Evolutionary conservation across 345 rosid genomes (phyloP).

Genomic region (Corymbia maculata): DNA sequence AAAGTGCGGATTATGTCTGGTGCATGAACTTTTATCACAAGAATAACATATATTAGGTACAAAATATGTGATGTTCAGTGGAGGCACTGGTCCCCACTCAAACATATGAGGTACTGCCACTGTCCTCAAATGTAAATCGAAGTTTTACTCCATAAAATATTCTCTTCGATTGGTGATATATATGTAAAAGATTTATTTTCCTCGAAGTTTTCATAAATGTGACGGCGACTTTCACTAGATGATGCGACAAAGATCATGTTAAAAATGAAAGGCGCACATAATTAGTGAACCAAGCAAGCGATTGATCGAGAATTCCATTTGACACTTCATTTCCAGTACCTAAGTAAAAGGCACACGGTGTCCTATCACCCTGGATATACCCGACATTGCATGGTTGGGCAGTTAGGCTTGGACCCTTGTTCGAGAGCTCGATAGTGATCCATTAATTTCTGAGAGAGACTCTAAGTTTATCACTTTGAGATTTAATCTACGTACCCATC

Average conservation of each 20-base stretch:
- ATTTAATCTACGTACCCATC: background rate
- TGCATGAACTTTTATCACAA: background rate
- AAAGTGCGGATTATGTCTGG: background rate
- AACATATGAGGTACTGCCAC: background rate
- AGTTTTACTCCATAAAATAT: background rate
- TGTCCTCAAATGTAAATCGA: background rate
- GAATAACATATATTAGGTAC: background rate
- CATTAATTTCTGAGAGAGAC: too few species aligned
- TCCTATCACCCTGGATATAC: background rate
- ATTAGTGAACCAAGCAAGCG: background rate
- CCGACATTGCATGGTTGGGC: background rate
- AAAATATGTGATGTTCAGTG: background rate
- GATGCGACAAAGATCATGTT: background rate
- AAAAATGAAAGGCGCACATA: background rate
- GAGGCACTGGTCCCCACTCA: background rate
- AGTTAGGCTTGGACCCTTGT: background rate
- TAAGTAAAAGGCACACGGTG: background rate
- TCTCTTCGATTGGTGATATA: background rate
- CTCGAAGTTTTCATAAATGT: background rate
- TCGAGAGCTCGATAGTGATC: background rate
- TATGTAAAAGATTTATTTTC: background rate
- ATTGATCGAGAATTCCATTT: too few species aligned
- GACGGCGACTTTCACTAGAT: too few species aligned
- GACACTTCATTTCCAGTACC: background rate
- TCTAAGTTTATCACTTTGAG: background rate